Base-by-base conservation (phyloP, 108 stramenopile genomes). In the Nitzschia palea region DNA sequence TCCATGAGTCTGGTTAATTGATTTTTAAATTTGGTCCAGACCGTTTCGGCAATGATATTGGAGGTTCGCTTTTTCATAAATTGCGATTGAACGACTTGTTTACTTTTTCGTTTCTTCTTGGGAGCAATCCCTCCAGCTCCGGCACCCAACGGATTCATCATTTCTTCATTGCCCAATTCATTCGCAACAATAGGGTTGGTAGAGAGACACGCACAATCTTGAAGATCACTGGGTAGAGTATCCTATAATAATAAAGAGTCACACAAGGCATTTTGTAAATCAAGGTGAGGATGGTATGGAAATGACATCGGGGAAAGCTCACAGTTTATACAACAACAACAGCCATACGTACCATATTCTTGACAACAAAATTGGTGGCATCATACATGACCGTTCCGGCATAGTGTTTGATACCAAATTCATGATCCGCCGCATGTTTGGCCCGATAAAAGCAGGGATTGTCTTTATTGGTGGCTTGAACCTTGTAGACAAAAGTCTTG, bases 321-420 rank as follows among this genome's bases (percentile, higher is more conserved):
- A n/a, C n/a, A n/a, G n/a, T n/a, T n/a, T n/a, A n/a, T n/a, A n/a
- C n/a, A n/a, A n/a, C n/a, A n/a, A n/a, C n/a, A n/a, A n/a, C n/a
- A n/a, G n/a, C n/a, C n/a, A n/a, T n/a, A n/a, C n/a, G n/a, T n/a
- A n/a, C n/a, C 44, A 80, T 78, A 66, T 97, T 94, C 20, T 78
- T 74, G 50, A 81, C 68, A 25, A 97, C 81, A 65, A 97, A 96
- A 10, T 81, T 78, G 27, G 80, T 71, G 1, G 91, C 89, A 59
- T 88, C 75, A 66, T 97, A 97, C 31, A 67, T 70, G n/a, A 97
- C 95, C 35, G 76, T 67, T 14, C 93, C 94, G 17, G 97, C 97
- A 64, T 93, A 97, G 77, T 97, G 97, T 28, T 78, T 68, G 51
- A 97, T 83, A 40, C 87, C 91, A 78, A 97, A 97, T 61, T 87